Percentiles rank a stretch among this genome's conserved stretches.
phyloP scores from a whole-genome alignment of 352 stramenopile species.

The Phytophthora sansomeana region DNA sequence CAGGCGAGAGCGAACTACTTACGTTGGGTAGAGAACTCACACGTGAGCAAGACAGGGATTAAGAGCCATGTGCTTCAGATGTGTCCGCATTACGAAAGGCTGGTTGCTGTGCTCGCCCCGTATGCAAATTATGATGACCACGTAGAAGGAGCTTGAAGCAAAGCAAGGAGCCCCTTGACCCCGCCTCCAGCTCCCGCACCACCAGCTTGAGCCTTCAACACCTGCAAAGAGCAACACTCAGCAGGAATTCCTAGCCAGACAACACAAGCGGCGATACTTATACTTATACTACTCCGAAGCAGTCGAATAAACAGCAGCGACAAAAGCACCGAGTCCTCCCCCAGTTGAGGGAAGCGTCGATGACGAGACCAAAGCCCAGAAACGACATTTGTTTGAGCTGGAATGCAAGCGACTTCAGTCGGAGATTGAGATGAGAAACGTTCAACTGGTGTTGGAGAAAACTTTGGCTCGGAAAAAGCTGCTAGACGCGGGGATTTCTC shows the following conservation, averaged over 20 bases:
- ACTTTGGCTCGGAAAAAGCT: conserved; percentile 56
- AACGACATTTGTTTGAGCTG: conserved; percentile 55
- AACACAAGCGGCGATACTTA: background rate
- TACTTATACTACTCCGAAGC: conserved; percentile 8
- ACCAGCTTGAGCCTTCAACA: background rate
- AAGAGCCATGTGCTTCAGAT: conserved; percentile 48
- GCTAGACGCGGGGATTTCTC: conserved; percentile 54
- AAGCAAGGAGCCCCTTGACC: background rate
- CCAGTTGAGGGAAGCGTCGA: conserved; percentile 9
- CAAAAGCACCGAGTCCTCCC: conserved; percentile 15
- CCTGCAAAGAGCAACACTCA: background rate
- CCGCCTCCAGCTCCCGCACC: background rate
- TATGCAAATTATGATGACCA: conserved; percentile 37
- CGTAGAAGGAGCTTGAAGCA: conserved; percentile 11
- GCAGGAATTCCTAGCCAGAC: background rate
- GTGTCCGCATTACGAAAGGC: conserved; percentile 50
- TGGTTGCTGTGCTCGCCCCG: conserved; percentile 39
- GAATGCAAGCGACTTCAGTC: conserved; percentile 58
- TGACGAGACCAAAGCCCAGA: conserved; percentile 44
- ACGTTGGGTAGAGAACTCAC: conserved; percentile 14
- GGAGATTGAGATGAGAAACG: conserved; percentile 57
- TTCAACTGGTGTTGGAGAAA: conserved; percentile 61
- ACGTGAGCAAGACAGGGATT: conserved; percentile 38
- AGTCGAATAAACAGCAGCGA: background rate
- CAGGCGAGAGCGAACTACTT: conserved; percentile 37